Evolutionary conservation across 2,329 filamentous ascomycete genomes (phyloP), one percentile per base, ranked within the genome.

Genomic region (Nigrograna mackinnonii): DNA sequence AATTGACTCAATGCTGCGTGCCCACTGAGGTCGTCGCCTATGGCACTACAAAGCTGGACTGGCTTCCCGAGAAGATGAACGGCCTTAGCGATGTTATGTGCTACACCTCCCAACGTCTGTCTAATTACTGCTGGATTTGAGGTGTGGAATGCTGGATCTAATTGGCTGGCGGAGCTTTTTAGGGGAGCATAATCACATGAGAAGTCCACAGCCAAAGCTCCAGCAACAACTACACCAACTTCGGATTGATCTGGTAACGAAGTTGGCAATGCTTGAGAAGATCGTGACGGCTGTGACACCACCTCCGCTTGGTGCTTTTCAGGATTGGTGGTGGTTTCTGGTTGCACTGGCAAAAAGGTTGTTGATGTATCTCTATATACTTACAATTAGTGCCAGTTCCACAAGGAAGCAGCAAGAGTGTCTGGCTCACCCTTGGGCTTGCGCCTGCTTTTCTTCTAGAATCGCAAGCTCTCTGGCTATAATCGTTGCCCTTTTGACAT

Each of bases 71-170:
- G 77, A 22, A 85, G 79, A 53, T 91, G 87, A 1, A 89, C 85
- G 33, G 92, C 91, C 35, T 90, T 79, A 13, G 94, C 90, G 33
- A 97, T 89, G 59, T 97, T 97, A 60, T 91, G 86, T 5, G 89
- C 94, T 6, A 97, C 94, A 5, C 94, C 94, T 11, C 94, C 94
- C 6, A 96, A 80, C 1, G 87, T 89, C 61, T 95, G 90, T 24
- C 74, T 83, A 51, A 96, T 95, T 12, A 76, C 74, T 6, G 91
- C 84, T 36, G 89, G 89, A 59, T 97, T 97, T 0, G 92, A 97
- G 1, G 91, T 96, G 46, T 91, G 81, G 26, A 85, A 74, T 37
- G 78, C 72, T 5, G 84, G 75, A 19, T 61, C 60, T 39, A 62
- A 46, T 64, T 74, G 46, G 55, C 62, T 57, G 2, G 60, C 46